These are phyloP conservation scores for Yamadazyma triangularis DNA, from an alignment of 1,139 yeast species.

Conservation along the genomic window DNA sequence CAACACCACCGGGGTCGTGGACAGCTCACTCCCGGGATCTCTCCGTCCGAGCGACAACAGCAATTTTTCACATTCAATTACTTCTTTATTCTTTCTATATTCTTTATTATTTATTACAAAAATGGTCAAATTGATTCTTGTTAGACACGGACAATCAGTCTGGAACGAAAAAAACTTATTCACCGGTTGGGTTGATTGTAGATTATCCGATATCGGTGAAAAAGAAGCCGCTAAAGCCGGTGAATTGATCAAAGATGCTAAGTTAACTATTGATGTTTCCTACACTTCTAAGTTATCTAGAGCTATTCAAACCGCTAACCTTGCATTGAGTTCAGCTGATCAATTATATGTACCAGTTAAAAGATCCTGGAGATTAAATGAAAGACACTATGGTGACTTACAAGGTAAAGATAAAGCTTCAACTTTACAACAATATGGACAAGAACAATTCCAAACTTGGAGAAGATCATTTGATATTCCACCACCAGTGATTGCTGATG, in stretches of 20 bases:
- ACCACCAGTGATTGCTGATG: constrained; percentile 83
- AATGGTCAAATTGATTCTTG: constrained; percentile 71
- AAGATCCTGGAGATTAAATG: constrained; percentile 97
- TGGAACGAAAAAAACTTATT: constrained; percentile 98
- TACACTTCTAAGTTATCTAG: constrained; percentile 91
- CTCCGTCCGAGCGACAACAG: no score
- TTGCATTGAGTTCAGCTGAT: constrained; percentile 86
- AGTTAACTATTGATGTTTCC: constrained; percentile 78
- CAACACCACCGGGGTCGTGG: no score
- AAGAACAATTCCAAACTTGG: constrained; percentile 93
- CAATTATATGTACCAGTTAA: constrained; percentile 88
- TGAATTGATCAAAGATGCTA: constrained; percentile 83
- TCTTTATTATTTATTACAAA: no score
- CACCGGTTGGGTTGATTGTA: constrained; percentile 99
- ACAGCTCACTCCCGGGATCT: no score
- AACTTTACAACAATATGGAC: constrained; percentile 82
- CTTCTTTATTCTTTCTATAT: no score
- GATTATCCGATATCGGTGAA: constrained; percentile 78
- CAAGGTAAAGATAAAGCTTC: constrained; percentile 99
- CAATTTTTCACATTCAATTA: no score
- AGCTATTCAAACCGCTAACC: constrained; percentile 97
- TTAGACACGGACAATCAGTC: constrained; percentile 98
- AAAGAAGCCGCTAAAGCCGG: constrained; percentile 95
- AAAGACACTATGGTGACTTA: constrained; percentile 98
- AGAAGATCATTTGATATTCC: constrained; percentile 98